A percentile compares a stretch with the other conserved stretches of the same genome.
phyloP scores from a whole-genome alignment of 805 yeast species.

The Saccharomycopsis oosterbeekiorum region DNA sequence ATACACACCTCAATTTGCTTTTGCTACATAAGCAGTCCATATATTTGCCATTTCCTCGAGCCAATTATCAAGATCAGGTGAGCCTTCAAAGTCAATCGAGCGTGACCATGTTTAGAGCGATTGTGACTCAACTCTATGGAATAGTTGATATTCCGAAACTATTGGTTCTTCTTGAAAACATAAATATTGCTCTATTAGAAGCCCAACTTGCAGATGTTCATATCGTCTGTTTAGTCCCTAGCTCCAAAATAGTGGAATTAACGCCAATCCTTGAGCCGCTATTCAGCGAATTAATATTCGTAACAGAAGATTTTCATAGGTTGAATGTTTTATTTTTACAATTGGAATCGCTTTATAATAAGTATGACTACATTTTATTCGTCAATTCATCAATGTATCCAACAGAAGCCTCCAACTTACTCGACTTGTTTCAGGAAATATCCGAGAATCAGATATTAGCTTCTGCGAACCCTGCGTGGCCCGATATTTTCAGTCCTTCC shows the following conservation, averaged over 20 bases:
- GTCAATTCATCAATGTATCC: not conserved
- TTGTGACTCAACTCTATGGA: not conserved
- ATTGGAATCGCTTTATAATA: not conserved
- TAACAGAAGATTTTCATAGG: not conserved
- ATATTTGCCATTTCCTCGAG: too few species aligned
- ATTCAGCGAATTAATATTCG: not conserved
- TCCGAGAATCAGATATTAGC: conserved; percentile 29
- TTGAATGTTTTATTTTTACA: not conserved
- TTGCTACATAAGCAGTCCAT: too few species aligned
- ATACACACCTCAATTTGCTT: not conserved
- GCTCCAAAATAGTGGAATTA: not conserved
- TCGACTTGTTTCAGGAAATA: not conserved
- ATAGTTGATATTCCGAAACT: not conserved
- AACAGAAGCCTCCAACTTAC: not conserved
- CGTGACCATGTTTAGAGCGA: not conserved
- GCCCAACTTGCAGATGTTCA: not conserved
- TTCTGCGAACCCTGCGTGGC: conserved; percentile 83
- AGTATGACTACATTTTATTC: not conserved
- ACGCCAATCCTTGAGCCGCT: not conserved
- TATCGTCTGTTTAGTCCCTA: not conserved
- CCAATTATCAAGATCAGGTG: too few species aligned
- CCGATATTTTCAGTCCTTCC: conserved; percentile 82
- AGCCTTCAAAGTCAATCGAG: too few species aligned
- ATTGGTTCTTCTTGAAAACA: not conserved
- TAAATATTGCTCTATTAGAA: not conserved